Evolutionary conservation across 1,139 yeast species (phyloP).

Genomic region (Blastobotrys capitulatus): DNA sequence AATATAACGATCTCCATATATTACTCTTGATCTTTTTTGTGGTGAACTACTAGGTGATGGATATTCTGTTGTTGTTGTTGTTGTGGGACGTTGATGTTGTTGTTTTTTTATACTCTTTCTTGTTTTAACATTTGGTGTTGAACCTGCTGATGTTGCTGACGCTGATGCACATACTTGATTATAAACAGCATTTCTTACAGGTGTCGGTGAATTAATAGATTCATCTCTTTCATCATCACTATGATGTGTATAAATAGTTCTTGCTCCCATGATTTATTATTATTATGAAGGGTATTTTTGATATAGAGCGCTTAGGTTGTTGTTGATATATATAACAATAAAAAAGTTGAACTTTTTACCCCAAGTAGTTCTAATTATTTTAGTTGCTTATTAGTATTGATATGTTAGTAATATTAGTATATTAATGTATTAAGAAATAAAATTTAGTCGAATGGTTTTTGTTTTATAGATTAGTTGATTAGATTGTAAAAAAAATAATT

Average conservation of each 20-base stretch:
- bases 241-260: neutral
- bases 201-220: constrained; percentile 6
- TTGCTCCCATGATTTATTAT: neutral
- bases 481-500: neutral
- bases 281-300: too few relatives aligned
- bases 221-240: constrained; percentile 7
- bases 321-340: too few relatives aligned
- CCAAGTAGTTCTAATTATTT: too few relatives aligned
- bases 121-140: neutral
- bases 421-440: too few relatives aligned
- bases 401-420: too few relatives aligned
- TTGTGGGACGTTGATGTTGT: neutral
- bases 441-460: too few relatives aligned
- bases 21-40: constrained; percentile 23
- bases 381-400: too few relatives aligned
- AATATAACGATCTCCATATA: constrained; percentile 77
- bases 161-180: neutral
- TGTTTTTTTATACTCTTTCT: neutral
- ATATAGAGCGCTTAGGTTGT: too few relatives aligned
- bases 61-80: constrained; percentile 5
- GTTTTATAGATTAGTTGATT: neutral
- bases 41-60: constrained; percentile 8
- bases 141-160: neutral
- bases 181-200: neutral
- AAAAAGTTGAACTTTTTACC: too few relatives aligned